phyloP scores from a whole-genome alignment of 108 stramenopile genomes.

The Pseudonitzschia multistriata region DNA sequence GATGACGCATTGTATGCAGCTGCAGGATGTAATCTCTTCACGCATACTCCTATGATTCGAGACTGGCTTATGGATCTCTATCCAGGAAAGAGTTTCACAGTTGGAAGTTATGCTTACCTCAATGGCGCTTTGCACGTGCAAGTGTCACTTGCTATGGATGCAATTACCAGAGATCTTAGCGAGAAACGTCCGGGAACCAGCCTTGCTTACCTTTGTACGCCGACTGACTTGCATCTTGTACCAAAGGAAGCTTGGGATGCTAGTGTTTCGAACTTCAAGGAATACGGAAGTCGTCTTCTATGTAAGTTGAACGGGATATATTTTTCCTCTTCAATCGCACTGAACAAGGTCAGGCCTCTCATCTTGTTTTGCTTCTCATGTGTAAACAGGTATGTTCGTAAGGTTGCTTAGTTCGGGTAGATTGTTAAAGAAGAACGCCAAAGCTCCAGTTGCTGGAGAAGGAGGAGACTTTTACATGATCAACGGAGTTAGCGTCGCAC shows the following conservation, averaged over 20 bases:
- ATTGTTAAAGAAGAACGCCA: constrained; percentile 75
- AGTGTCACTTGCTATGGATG: constrained; percentile 95
- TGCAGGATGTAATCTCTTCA: constrained; percentile 93
- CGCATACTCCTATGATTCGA: constrained; percentile 89
- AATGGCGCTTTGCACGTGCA: constrained; percentile 96
- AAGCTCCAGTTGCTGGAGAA: constrained; percentile 58
- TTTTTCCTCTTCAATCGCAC: not conserved
- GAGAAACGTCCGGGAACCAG: constrained; percentile 78
- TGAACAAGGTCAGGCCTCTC: not conserved
- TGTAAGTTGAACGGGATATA: constrained; percentile 39
- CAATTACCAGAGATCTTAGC: constrained; percentile 79
- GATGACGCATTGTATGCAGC: constrained; percentile 71
- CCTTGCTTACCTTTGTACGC: constrained; percentile 97
- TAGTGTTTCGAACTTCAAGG: constrained; percentile 60
- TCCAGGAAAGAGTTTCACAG: constrained; percentile 80
- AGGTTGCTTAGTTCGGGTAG: constrained; percentile 63
- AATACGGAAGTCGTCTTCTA: constrained; percentile 58
- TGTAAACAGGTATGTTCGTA: constrained; percentile 53
- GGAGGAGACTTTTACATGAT: constrained; percentile 65
- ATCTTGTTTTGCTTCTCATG: constrained; percentile 16
- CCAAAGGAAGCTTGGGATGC: constrained; percentile 91
- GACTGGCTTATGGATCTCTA: constrained; percentile 91
- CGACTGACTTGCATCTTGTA: constrained; percentile 94
- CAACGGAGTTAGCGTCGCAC: constrained; percentile 92
- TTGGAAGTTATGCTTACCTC: constrained; percentile 95